These are phyloP conservation scores for Ascodesmis nigricans DNA, from an alignment of 495 filamentous ascomycete genomes.

Conservation along the genomic window DNA sequence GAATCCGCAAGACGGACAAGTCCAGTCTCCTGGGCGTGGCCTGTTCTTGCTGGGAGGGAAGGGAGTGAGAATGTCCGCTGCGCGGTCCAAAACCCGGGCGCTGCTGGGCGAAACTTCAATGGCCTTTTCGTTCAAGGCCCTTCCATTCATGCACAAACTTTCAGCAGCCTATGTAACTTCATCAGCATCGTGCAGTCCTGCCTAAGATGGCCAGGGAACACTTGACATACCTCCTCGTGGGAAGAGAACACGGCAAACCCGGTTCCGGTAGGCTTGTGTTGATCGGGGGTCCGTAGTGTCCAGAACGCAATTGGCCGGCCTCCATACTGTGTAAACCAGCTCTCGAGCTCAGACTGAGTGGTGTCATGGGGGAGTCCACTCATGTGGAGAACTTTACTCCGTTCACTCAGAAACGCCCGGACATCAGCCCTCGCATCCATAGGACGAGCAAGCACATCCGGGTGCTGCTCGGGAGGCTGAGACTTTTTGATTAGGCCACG, in stretches of 20 bases:
- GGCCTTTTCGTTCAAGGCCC: constrained; percentile 91
- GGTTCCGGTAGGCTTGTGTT: constrained; percentile 93
- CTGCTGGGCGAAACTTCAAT: constrained; percentile 95
- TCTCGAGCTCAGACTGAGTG: constrained; percentile 92
- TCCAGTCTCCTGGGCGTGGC: constrained; percentile 93
- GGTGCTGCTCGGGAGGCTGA: constrained; percentile 76
- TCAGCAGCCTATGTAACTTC: constrained; percentile 51
- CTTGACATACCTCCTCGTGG: constrained; percentile 73
- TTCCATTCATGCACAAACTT: constrained; percentile 95
- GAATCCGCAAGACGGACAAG: constrained; percentile 82
- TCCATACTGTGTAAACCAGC: constrained; percentile 97
- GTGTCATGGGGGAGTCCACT: constrained; percentile 93
- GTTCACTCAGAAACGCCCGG: constrained; percentile 80
- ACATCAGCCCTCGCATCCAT: constrained; percentile 96
- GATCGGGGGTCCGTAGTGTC: constrained; percentile 91
- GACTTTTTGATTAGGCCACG: constrained; percentile 86
- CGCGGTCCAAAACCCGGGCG: constrained; percentile 84
- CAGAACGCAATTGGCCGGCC: constrained; percentile 98
- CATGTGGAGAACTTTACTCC: constrained; percentile 95
- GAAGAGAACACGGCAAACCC: constrained; percentile 97
- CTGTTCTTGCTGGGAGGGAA: constrained; percentile 98
- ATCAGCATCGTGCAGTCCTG: constrained; percentile 1
- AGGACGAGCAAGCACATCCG: constrained; percentile 71
- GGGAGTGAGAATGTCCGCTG: constrained; percentile 79
- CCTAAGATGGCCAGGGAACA: too few species aligned